Evolutionary conservation across 345 rosid genomes (phyloP).

Genomic region (Luvunga scandens): DNA sequence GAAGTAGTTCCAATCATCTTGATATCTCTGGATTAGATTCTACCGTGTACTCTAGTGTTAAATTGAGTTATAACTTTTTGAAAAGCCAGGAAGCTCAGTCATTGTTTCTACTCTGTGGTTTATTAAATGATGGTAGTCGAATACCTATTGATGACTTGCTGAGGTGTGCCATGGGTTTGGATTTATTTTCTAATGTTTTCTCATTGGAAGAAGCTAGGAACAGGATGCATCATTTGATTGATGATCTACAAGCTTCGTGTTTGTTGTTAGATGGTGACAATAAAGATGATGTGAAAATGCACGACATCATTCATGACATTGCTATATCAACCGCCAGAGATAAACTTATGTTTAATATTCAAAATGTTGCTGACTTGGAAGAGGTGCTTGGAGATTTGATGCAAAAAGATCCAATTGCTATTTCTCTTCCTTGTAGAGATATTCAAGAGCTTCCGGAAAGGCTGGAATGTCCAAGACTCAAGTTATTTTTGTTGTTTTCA

Average conservation of each 20-base stretch:
- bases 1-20: no score
- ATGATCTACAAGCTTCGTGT: constrained; percentile 6
- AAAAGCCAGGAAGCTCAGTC: no score
- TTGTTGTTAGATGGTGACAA: constrained; percentile 14
- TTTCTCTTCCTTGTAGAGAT: no score
- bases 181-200: not conserved
- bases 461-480: no score
- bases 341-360: not conserved
- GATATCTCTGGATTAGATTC: not conserved
- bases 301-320: constrained; percentile 10
- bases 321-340: constrained; percentile 19
- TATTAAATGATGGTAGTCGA: not conserved
- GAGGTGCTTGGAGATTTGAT: not conserved
- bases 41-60: not conserved
- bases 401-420: not conserved
- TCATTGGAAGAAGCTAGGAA: not conserved
- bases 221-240: not conserved
- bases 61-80: no score
- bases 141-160: not conserved
- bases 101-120: no score
- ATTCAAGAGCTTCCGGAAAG: no score
- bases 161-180: constrained; percentile 12
- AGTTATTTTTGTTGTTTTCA: not conserved
- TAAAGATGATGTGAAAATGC: not conserved
- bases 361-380: not conserved